Base-by-base conservation (phyloP, 2,329 filamentous ascomycete genomes). In the Alternaria hordeiaustralica region DNA sequence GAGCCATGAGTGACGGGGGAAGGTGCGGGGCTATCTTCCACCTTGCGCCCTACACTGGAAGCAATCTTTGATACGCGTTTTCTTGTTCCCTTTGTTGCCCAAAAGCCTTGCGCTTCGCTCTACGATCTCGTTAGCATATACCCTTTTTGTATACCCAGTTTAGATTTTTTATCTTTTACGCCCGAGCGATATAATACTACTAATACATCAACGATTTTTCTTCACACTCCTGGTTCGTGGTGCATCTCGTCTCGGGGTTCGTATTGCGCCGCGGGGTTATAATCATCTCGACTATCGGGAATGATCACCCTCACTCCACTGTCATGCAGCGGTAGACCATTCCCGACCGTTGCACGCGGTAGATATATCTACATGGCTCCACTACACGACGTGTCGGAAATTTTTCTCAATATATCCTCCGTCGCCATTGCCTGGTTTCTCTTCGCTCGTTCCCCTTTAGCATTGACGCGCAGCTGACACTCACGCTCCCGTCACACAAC, bases 261-360 rank as follows among this genome's bases (percentile, higher is more conserved):
- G 20, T 25, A 28, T 41, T 41, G 55, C 28, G 56, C 60, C 56
- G 58, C 58, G 55, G 63, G 56, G 47, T 51, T 50, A 12, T 11
- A 15, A 10, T 55, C 18, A 25, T 21, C 54, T 57, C 26, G 33
- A 44, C 20, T 21, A 30, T 60, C 63, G 64, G 64, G 45, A 71
- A 63, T 56, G 59, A 45, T 68, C 59, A 60, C 64, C 64, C 61
- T 61, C 54, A 28, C 20, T 43, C 56, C 51, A 53, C 58, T 54
- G 18, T 57, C 33, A 36, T 33, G 54, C 44, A 43, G 57, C 65
- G 57, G 65, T 55, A 60, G 63, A 61, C 33, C 36, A 56, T 71
- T 66, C 47, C 65, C 63, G 61, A 30, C 28, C 28, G 50, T 36
- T 25, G 54, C 23, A 41, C 56, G 41, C 57, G 46, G 50, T 18